A percentile compares a stretch with the other conserved stretches of the same genome.
These are phyloP conservation scores for Erodium texanum DNA, from an alignment of 441 rosid genomes.

Conservation along the genomic window DNA sequence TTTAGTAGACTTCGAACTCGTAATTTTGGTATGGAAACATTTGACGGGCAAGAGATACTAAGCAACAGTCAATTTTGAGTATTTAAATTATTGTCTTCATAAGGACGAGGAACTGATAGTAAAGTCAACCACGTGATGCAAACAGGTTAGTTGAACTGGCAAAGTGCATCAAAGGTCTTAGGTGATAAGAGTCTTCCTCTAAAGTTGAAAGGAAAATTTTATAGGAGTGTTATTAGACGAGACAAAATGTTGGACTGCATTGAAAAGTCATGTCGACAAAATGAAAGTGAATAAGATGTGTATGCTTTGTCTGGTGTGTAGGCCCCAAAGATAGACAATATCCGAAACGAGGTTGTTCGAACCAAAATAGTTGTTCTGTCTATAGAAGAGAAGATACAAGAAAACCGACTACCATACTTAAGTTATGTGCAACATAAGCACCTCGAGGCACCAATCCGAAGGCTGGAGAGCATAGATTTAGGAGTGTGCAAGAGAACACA, in stretches of 20 bases:
- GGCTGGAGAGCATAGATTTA: background rate
- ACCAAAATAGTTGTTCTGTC: background rate
- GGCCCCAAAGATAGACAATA: background rate
- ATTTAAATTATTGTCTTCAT: background rate
- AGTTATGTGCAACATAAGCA: background rate
- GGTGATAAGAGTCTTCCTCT: no score
- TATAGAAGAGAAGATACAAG: background rate
- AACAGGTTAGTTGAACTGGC: no score
- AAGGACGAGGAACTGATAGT: no score
- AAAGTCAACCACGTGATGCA: no score
- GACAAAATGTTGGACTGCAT: no score
- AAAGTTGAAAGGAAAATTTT: no score
- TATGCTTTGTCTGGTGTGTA: background rate
- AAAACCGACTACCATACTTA: background rate
- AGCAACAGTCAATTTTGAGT: background rate
- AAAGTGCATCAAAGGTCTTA: no score
- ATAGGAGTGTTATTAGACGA: no score
- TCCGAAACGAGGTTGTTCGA: background rate
- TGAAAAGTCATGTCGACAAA: no score
- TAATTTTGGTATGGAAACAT: background rate
- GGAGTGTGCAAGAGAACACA: background rate
- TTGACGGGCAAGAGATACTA: background rate
- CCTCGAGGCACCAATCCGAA: background rate
- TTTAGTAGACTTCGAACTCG: background rate
- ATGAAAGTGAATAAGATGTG: background rate